These are phyloP conservation scores for Monsonia emarginata DNA, from an alignment of 441 rosid genomes.

Conservation along the genomic window DNA sequence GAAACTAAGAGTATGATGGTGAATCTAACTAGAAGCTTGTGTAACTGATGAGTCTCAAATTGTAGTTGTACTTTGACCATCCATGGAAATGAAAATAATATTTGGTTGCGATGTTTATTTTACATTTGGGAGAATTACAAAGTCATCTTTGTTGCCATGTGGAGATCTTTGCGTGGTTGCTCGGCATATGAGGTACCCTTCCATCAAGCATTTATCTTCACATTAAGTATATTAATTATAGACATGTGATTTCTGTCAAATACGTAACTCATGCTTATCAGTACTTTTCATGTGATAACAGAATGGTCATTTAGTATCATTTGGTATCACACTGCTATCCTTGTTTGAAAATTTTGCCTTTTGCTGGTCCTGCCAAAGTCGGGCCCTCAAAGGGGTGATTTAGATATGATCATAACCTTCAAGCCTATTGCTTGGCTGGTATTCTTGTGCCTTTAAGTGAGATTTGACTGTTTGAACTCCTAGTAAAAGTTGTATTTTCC, in stretches of 20 bases:
- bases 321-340: neutral
- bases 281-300: neutral
- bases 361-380: neutral
- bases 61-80: conserved; percentile 6
- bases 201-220: neutral
- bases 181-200: conserved; percentile 2
- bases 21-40: neutral
- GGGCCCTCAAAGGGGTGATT: neutral
- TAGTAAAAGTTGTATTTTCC: neutral
- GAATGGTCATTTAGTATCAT: neutral
- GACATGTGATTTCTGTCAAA: conserved; percentile 4
- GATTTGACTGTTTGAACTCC: neutral
- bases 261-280: neutral
- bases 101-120: neutral
- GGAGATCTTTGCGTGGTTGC: conserved; percentile 3
- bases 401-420: conserved; percentile 1
- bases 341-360: neutral
- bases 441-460: neutral
- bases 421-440: neutral
- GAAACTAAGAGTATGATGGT: neutral
- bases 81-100: neutral
- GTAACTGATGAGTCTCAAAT: conserved; percentile 1
- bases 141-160: neutral
- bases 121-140: neutral
- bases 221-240: neutral